Evolutionary conservation across 2,329 filamentous ascomycete genomes (phyloP).

Genomic region (Chaetomium sp.): DNA sequence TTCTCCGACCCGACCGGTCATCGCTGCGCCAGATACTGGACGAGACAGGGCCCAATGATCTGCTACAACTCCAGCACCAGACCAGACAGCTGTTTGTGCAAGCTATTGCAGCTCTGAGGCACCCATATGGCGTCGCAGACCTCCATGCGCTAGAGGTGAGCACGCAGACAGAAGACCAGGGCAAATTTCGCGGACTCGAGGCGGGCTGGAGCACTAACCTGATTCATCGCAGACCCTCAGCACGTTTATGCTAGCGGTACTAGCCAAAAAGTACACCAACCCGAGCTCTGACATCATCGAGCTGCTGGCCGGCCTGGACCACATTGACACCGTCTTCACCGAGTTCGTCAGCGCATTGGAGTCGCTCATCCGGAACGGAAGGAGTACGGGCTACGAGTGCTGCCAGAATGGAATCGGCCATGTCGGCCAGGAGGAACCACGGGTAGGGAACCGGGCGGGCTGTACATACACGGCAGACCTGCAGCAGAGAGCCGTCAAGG

Average conservation of each 20-base stretch:
- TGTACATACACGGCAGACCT: slow-evolving; percentile 56
- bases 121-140: slow-evolving; percentile 60
- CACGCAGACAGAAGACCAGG: neutral
- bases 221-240: slow-evolving; percentile 70
- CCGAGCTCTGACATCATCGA: slow-evolving; percentile 93
- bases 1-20: slow-evolving; percentile 75
- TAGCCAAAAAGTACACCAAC: slow-evolving; percentile 91
- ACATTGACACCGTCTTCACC: slow-evolving; percentile 82
- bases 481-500: slow-evolving; percentile 77
- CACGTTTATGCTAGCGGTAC: slow-evolving; percentile 78
- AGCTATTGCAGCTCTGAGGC: slow-evolving; percentile 70
- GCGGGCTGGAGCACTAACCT: neutral
- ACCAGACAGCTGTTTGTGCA: slow-evolving; percentile 77
- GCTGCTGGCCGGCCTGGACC: slow-evolving; percentile 83
- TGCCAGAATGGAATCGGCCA: slow-evolving; percentile 29
- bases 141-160: slow-evolving; percentile 84
- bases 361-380: slow-evolving; percentile 75
- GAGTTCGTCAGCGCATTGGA: slow-evolving; percentile 87
- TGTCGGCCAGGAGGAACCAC: slow-evolving; percentile 18
- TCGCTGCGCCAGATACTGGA: slow-evolving; percentile 70
- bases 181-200: too few relatives aligned
- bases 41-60: slow-evolving; percentile 70
- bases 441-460: slow-evolving; percentile 15
- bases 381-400: slow-evolving; percentile 42
- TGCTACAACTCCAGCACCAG: slow-evolving; percentile 75